Evolutionary conservation across 2,329 filamentous ascomycete species (phyloP).

Genomic region (Zymoseptoria ardabiliae): DNA sequence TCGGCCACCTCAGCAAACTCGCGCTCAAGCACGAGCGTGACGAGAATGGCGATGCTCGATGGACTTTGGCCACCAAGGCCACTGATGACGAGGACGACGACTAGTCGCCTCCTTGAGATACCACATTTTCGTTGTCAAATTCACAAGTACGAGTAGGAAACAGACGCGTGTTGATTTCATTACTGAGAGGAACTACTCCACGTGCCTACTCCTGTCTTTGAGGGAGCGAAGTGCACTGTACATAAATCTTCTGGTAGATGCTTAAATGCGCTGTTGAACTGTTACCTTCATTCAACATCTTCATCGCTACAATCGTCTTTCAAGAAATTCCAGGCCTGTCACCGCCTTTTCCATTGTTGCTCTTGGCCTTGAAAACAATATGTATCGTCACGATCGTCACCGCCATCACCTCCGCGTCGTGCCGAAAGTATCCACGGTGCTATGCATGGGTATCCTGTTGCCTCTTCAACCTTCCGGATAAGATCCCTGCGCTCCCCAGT

Average conservation of each 20-base stretch:
- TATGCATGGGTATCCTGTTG: background rate
- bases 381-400: background rate
- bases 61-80: slow-evolving; percentile 38
- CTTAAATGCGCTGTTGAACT: background rate
- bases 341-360: background rate
- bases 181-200: slow-evolving; percentile 13
- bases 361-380: background rate
- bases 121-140: slow-evolving; percentile 15
- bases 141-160: slow-evolving; percentile 14
- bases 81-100: slow-evolving; percentile 44
- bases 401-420: background rate
- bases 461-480: background rate
- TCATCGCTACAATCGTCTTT: background rate
- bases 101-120: slow-evolving; percentile 28
- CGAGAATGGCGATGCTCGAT: slow-evolving; percentile 38
- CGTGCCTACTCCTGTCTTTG: background rate
- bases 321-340: background rate
- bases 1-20: slow-evolving; percentile 57
- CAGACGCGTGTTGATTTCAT: slow-evolving; percentile 14
- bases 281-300: background rate
- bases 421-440: background rate
- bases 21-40: slow-evolving; percentile 53
- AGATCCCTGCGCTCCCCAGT: background rate
- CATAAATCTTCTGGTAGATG: background rate
- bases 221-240: background rate